A percentile compares a stretch with the other conserved stretches of the same genome.
These are phyloP conservation scores for Pythium dissimile DNA, from an alignment of 352 stramenopile genomes.

Conservation along the genomic window DNA sequence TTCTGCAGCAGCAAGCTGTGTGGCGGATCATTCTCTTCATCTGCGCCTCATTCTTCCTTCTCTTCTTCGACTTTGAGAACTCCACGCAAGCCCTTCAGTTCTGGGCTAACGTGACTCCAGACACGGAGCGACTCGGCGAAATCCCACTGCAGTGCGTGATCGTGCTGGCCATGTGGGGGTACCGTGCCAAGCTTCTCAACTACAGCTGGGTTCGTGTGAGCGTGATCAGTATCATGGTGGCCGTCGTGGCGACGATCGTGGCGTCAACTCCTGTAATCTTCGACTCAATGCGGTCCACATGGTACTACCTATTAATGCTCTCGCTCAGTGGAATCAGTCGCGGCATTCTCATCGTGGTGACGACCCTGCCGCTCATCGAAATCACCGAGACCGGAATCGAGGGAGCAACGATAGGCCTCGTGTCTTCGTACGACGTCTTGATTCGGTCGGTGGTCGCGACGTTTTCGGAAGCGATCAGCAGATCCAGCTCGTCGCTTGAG, in stretches of 20 bases:
- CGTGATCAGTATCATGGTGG: slow-evolving; percentile 37
- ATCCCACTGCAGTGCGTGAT: slow-evolving; percentile 48
- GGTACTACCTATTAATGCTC: slow-evolving; percentile 43
- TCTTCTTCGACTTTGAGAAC: slow-evolving; percentile 67
- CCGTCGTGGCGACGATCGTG: slow-evolving; percentile 31
- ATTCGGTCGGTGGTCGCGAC: slow-evolving; percentile 59
- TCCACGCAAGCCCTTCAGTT: slow-evolving; percentile 37
- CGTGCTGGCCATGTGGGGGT: slow-evolving; percentile 45
- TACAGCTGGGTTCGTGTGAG: slow-evolving; percentile 68
- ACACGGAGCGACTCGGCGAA: slow-evolving; percentile 33
- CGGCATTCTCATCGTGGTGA: slow-evolving; percentile 41
- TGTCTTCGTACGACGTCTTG: slow-evolving; percentile 58
- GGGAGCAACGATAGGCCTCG: slow-evolving; percentile 58
- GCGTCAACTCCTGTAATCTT: slow-evolving; percentile 49
- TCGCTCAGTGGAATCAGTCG: slow-evolving; percentile 42
- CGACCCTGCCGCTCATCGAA: slow-evolving; percentile 59
- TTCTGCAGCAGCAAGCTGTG: slow-evolving; percentile 71
- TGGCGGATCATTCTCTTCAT: slow-evolving; percentile 76
- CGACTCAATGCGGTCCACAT: slow-evolving; percentile 33
- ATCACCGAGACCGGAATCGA: slow-evolving; percentile 74
- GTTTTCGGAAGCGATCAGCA: slow-evolving; percentile 54
- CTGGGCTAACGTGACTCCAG: slow-evolving; percentile 41
- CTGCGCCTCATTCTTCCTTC: slow-evolving; percentile 51
- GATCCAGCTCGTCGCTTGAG: slow-evolving; percentile 36
- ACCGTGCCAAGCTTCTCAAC: slow-evolving; percentile 61